Percentiles rank a stretch among this genome's conserved stretches.
Conservation (phyloP, 805 yeast genomes). For the Candida argentea region DNA sequence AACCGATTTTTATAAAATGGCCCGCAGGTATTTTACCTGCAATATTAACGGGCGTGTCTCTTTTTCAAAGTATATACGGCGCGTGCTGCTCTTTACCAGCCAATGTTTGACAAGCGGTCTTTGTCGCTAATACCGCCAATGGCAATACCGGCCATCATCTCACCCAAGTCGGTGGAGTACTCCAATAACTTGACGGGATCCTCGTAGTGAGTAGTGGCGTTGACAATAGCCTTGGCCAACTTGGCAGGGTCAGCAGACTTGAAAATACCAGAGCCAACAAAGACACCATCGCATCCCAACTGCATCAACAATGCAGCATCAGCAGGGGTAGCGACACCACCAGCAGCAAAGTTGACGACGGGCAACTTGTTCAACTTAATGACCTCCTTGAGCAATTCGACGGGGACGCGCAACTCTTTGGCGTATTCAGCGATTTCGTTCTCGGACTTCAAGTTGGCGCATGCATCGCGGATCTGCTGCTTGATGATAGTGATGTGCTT, state of each 20-base stretch:
- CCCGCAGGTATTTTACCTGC: no score
- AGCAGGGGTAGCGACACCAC: constrained; percentile 82
- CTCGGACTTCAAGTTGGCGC: constrained; percentile 24
- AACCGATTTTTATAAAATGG: no score
- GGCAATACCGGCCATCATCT: constrained; percentile 65
- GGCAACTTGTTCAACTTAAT: constrained; percentile 49
- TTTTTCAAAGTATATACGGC: no score
- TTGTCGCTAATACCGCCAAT: constrained; percentile 39
- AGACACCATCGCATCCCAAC: constrained; percentile 70
- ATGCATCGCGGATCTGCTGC: constrained; percentile 41
- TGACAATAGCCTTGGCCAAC: constrained; percentile 69
- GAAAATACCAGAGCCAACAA: constrained; percentile 74
- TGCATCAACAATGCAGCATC: constrained; percentile 83
- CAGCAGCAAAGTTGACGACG: constrained; percentile 82
- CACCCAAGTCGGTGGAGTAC: constrained; percentile 61
- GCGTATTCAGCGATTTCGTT: constrained; percentile 44
- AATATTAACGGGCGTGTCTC: no score
- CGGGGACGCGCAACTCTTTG: constrained; percentile 48
- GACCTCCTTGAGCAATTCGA: constrained; percentile 38
- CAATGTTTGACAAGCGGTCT: constrained; percentile 41
- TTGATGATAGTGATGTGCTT: constrained; percentile 58
- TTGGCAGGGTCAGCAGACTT: constrained; percentile 62
- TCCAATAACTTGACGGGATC: constrained; percentile 53
- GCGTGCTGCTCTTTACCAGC: constrained; percentile 37
- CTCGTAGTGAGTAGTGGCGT: constrained; percentile 63